Percentiles rank a stretch among this genome's conserved stretches.
phyloP scores from a whole-genome alignment of 2,329 filamentous ascomycete genomes.

The Fusarium verticillioides region DNA sequence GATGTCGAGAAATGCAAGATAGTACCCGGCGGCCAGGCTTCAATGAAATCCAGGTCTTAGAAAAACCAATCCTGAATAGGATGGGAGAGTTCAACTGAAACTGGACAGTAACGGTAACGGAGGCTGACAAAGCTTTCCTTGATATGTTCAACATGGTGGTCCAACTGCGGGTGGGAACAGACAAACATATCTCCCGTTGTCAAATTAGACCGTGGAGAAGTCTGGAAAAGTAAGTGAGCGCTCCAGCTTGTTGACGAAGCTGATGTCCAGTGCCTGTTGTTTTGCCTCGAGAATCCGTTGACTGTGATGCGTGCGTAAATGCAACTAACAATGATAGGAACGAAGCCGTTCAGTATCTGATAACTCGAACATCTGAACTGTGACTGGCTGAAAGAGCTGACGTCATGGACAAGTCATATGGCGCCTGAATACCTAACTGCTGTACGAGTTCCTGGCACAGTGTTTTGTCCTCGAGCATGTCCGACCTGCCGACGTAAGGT shows the following conservation, averaged over 20 bases:
- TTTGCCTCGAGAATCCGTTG: neutral
- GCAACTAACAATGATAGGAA: neutral
- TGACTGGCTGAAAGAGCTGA: conserved; percentile 22
- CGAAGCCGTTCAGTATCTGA: neutral
- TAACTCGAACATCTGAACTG: conserved; percentile 22
- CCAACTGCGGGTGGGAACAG: neutral
- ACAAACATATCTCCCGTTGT: neutral
- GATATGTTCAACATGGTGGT: neutral
- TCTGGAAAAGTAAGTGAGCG: neutral
- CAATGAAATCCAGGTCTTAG: conserved; percentile 17
- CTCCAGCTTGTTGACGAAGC: neutral
- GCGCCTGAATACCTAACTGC: conserved; percentile 19
- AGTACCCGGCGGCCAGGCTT: conserved; percentile 19
- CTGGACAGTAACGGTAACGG: conserved; percentile 11
- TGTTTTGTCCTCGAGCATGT: conserved; percentile 20
- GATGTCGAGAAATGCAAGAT: conserved; percentile 31
- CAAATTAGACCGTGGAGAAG: neutral
- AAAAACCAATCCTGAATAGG: neutral
- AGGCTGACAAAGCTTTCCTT: conserved; percentile 12
- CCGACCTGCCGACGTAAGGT: neutral
- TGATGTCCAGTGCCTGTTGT: neutral
- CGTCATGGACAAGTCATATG: conserved; percentile 44
- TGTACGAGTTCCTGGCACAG: conserved; percentile 39
- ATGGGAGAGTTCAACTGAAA: conserved; percentile 3
- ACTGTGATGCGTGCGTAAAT: neutral